phyloP scores from a whole-genome alignment of 208 protist genomes.

The Trichomonas vaginalis region DNA sequence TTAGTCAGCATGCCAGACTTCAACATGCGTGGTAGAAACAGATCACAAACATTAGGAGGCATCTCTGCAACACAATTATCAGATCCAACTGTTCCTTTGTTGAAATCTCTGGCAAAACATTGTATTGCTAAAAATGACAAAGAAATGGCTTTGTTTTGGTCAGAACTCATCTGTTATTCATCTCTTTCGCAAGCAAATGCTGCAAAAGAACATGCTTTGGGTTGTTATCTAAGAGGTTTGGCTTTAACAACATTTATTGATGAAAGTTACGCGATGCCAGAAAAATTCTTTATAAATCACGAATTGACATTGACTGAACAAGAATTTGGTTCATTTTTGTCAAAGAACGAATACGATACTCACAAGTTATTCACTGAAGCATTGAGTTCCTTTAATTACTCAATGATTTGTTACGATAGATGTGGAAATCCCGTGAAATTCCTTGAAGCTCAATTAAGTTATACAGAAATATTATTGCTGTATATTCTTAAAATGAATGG shows the following conservation, averaged over 20 bases:
- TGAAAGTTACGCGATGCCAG: neutral
- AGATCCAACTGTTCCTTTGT: neutral
- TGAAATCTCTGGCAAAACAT: neutral
- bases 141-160: neutral
- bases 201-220: neutral
- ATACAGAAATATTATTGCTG: neutral
- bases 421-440: neutral
- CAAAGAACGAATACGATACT: neutral
- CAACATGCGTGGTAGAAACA: neutral
- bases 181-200: neutral
- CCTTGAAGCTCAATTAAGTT: neutral
- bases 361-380: neutral
- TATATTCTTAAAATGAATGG: neutral
- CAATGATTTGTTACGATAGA: neutral
- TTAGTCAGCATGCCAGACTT: neutral
- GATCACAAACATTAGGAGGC: neutral
- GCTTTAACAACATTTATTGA: neutral
- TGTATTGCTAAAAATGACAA: neutral
- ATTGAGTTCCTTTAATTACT: neutral
- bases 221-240: neutral
- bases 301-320: neutral
- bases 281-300: neutral
- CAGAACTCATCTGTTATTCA: neutral
- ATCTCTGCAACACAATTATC: neutral
- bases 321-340: neutral